Conservation (phyloP, 202 grass and related monocot species). For the Alloteropsis angusta region DNA sequence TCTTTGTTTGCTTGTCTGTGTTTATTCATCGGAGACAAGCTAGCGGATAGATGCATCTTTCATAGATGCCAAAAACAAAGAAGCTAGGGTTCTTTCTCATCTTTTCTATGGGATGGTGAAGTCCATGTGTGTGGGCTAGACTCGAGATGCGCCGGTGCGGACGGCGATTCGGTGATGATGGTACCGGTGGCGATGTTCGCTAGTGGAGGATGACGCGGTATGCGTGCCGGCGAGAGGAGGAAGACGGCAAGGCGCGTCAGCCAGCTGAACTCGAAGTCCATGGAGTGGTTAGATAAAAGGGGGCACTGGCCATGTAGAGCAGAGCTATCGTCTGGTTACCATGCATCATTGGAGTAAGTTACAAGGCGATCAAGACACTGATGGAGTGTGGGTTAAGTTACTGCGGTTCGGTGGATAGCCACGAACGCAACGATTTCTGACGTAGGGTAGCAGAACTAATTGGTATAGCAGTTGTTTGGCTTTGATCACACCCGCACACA, state of each 20-base stretch:
- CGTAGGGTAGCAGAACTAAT: not conserved
- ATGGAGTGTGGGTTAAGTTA: not conserved
- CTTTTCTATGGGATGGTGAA: not conserved
- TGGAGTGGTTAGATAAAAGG: not conserved
- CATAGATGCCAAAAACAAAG: not conserved
- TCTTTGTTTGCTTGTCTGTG: not conserved
- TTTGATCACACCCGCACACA: not conserved
- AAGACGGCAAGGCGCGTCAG: not conserved
- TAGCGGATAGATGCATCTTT: not conserved
- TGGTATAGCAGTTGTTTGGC: not conserved
- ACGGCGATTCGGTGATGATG: not conserved
- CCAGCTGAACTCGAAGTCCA: not conserved
- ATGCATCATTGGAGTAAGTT: constrained; percentile 25
- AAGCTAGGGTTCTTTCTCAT: not conserved
- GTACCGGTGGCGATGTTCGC: not conserved
- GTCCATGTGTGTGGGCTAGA: not conserved
- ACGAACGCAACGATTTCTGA: not conserved
- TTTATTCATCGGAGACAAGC: not conserved
- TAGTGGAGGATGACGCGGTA: constrained; percentile 27
- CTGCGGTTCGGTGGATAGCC: not conserved
- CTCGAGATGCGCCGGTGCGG: not conserved
- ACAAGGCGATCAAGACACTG: constrained; percentile 3
- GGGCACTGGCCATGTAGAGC: not conserved
- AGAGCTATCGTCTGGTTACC: not conserved
- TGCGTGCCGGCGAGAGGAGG: constrained; percentile 9